Evolutionary conservation across 176 grass and related monocot genomes (phyloP), one percentile per base, ranked within the genome.

Genomic region (Tuctoria greenei): DNA sequence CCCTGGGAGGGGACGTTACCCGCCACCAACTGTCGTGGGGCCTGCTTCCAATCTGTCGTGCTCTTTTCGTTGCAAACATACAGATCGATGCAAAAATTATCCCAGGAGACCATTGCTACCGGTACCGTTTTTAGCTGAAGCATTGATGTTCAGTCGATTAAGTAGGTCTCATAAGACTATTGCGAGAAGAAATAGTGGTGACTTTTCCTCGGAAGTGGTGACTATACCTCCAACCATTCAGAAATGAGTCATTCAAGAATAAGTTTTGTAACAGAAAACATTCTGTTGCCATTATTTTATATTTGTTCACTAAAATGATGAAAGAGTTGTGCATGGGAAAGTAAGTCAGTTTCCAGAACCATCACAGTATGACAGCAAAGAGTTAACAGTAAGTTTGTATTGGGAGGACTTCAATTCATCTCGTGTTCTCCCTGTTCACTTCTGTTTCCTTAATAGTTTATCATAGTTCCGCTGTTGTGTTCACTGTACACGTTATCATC

Each of bases 21-120:
- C 13, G 67, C 59, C 49, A 66, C 50, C 74, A 56, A 64, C 66
- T 64, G 63, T 26, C 66, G 8, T 56, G 74, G 20, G 64, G 15
- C 51, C 36, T 54, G 42, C 14, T 64, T 10, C 51, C 20, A 46
- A 24, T 80, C 39, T 37, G 23, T 1, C 27, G 15, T 58, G 21
- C 9, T 26, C 55, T 58, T 58, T 58, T 58, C 23, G 3, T 25
- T 58, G 5, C 21, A 57, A 24, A 11, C 54, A 25, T 57, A 25
- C 21, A 24, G 51, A 23, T 55, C 8, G 51, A 55, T 55, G 51
- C 51, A 55, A 55, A 55, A 0, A 18, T n/a, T 7, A 52, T 52
- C 6, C 18, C 8, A n/a, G 50, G 18, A 6, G 50, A 52, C 3
- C 11, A 10, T 13, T 13, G 11, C 10, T 45, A 14, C 10, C 14